phyloP scores from a whole-genome alignment of 805 yeast genomes.

The Starmerella scarabaei region DNA sequence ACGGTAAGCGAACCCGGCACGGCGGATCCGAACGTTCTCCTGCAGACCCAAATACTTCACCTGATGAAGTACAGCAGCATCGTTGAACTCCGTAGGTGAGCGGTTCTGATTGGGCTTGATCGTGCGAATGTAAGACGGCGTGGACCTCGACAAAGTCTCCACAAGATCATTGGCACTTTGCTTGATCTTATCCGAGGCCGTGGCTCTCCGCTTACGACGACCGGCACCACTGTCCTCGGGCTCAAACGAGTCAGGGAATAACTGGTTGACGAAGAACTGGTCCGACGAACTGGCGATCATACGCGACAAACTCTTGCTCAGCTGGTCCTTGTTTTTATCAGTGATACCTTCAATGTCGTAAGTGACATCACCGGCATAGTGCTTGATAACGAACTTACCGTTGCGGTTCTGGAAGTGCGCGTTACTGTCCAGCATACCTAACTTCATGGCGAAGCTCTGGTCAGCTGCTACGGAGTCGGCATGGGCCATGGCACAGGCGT shows the following conservation, averaged over 20 bases:
- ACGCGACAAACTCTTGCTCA: constrained; percentile 77
- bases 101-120: constrained; percentile 93
- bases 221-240: constrained; percentile 37
- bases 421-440: constrained; percentile 68
- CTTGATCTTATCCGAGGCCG: constrained; percentile 92
- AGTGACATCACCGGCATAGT: constrained; percentile 97
- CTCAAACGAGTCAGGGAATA: constrained; percentile 57
- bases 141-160: constrained; percentile 76
- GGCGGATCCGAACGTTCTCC: constrained; percentile 91
- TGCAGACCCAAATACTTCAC: constrained; percentile 90
- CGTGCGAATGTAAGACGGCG: constrained; percentile 93
- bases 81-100: constrained; percentile 80
- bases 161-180: constrained; percentile 81
- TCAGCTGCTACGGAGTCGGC: constrained; percentile 96
- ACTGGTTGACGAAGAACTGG: constrained; percentile 37
- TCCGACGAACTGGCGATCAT: constrained; percentile 61
- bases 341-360: constrained; percentile 85
- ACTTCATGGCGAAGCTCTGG: constrained; percentile 84
- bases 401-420: constrained; percentile 83
- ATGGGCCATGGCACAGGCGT: constrained; percentile 95
- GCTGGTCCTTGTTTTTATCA: constrained; percentile 90
- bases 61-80: constrained; percentile 83
- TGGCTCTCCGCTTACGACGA: constrained; percentile 68
- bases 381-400: constrained; percentile 78
- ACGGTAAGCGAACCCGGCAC: constrained; percentile 98